Evolutionary conservation across 805 yeast genomes (phyloP), one percentile per base, ranked within the genome.

Genomic region (Ogataea wickerhamii): DNA sequence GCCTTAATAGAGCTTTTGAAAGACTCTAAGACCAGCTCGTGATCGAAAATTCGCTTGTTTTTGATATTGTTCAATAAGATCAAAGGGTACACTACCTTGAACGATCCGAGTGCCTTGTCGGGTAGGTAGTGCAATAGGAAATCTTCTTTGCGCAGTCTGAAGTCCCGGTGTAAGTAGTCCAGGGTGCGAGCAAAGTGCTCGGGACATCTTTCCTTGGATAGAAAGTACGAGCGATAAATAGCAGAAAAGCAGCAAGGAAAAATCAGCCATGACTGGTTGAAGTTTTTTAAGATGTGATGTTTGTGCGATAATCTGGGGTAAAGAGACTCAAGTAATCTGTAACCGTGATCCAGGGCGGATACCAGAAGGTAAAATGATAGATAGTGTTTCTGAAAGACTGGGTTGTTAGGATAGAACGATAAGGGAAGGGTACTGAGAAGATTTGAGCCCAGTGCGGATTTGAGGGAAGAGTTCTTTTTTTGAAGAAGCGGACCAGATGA

Each of bases 211-310:
- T 40, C 40, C 16, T 19, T 41, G 11, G 39, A 36, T 13, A 44
- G 12, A 6, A 34, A 20, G 34, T 36, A 49, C 13, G 38, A 30
- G 17, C 35, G 38, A 26, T 37, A 49, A n/a, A 51, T 43, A 4
- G 42, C 18, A 5, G 53, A 45, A 28, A 43, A 51, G 35, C 52
- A 49, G 8, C 44, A 18, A 4, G 55, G 55, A 23, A 51, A 49
- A 5, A 49, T 30, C 5, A 45, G 29, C 55, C 55, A 51, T 12
- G 55, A 51, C 25, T 41, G 43, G 32, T 38, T 36, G 30, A 44
- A 18, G 5, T 20, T 13, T 14, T 28, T 34, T 10, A 43, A 24
- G 5, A 14, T 12, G 23, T 40, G 46, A 1, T 18, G 23, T 19
- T 43, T 47, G 16, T 28, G 16, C 5, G 40, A 36, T 6, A 40